Evolutionary conservation across 805 yeast genomes (phyloP).

Genomic region (Wickerhamomyces queroliae): DNA sequence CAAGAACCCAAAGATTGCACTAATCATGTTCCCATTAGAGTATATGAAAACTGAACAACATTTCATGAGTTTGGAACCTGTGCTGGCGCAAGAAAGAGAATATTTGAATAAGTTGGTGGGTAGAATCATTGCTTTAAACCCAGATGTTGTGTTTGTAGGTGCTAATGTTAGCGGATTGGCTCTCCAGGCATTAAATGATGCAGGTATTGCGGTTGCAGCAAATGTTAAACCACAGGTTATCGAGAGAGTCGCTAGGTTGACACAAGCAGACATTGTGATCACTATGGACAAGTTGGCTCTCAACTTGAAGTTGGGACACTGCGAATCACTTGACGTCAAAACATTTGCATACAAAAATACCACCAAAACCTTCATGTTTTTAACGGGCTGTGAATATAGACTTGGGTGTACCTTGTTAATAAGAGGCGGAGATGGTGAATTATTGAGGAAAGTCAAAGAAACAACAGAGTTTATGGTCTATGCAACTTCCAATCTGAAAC

Average conservation of each 20-base stretch:
- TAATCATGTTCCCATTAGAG: slow-evolving; percentile 86
- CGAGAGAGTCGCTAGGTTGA: slow-evolving; percentile 68
- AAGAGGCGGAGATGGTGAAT: slow-evolving; percentile 69
- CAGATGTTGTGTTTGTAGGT: slow-evolving; percentile 74
- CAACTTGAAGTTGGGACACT: slow-evolving; percentile 66
- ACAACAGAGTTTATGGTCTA: slow-evolving; percentile 78
- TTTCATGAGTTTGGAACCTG: slow-evolving; percentile 76
- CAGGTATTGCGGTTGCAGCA: slow-evolving; percentile 76
- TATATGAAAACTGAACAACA: slow-evolving; percentile 73
- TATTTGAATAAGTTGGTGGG: slow-evolving; percentile 77
- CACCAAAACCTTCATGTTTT: slow-evolving; percentile 68
- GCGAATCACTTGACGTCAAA: slow-evolving; percentile 66
- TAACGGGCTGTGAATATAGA: slow-evolving; percentile 68
- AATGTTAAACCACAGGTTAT: slow-evolving; percentile 79
- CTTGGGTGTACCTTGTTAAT: slow-evolving; percentile 82
- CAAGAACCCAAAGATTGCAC: slow-evolving; percentile 65
- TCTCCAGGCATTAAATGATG: slow-evolving; percentile 58
- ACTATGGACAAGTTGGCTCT: slow-evolving; percentile 82
- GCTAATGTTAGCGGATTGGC: slow-evolving; percentile 83
- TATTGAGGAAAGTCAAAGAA: slow-evolving; percentile 63
- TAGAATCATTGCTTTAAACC: slow-evolving; percentile 67
- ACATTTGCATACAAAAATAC: slow-evolving; percentile 51
- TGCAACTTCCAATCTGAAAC: slow-evolving; percentile 67
- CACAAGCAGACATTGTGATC: slow-evolving; percentile 79
- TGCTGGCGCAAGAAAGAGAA: slow-evolving; percentile 82